Conservation (phyloP, 345 rosid genomes). For the Hypericum androsaemum region DNA sequence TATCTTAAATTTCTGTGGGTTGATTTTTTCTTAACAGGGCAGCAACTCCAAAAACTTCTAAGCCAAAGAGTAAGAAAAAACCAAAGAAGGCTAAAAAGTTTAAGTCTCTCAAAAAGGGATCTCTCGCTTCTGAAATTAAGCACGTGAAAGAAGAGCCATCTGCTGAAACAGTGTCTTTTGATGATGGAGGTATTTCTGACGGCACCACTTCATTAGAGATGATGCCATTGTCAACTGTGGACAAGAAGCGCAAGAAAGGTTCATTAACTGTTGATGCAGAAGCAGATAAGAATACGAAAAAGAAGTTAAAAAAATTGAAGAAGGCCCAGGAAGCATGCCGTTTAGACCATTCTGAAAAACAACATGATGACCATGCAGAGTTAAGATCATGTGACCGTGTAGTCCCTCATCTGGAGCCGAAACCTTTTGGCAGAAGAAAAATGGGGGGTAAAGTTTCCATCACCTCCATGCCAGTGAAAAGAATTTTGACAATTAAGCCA, state of each 20-base stretch:
- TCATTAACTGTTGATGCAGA: slow-evolving; percentile 33
- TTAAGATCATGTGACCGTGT: slow-evolving; percentile 26
- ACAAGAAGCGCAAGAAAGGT: slow-evolving; percentile 60
- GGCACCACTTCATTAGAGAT: slow-evolving; percentile 46
- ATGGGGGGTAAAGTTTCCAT: slow-evolving; percentile 70
- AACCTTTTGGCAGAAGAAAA: slow-evolving; percentile 53
- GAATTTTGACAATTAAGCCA: slow-evolving; percentile 66
- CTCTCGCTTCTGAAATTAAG: slow-evolving; percentile 55
- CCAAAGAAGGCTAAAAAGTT: slow-evolving; percentile 82
- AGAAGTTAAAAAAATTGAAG: slow-evolving; percentile 71
- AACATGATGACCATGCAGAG: slow-evolving; percentile 33
- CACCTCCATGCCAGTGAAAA: slow-evolving; percentile 73
- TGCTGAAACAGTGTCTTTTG: slow-evolving; percentile 37
- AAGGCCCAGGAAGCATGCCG: slow-evolving; percentile 28
- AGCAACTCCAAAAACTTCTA: slow-evolving; percentile 35
- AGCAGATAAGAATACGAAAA: slow-evolving; percentile 44
- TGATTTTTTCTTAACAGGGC: slow-evolving; percentile 35
- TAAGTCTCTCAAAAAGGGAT: slow-evolving; percentile 83
- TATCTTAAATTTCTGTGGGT: no score
- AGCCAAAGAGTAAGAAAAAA: slow-evolving; percentile 80
- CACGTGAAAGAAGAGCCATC: slow-evolving; percentile 40
- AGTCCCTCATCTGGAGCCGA: slow-evolving; percentile 55
- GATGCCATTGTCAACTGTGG: slow-evolving; percentile 28
- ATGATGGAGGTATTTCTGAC: slow-evolving; percentile 30
- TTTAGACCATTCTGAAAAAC: slow-evolving; percentile 31